Percentiles rank a stretch among this genome's conserved stretches.
phyloP scores from a whole-genome alignment of 2,329 filamentous ascomycete species.

The Chaetoscypha palmicola region DNA sequence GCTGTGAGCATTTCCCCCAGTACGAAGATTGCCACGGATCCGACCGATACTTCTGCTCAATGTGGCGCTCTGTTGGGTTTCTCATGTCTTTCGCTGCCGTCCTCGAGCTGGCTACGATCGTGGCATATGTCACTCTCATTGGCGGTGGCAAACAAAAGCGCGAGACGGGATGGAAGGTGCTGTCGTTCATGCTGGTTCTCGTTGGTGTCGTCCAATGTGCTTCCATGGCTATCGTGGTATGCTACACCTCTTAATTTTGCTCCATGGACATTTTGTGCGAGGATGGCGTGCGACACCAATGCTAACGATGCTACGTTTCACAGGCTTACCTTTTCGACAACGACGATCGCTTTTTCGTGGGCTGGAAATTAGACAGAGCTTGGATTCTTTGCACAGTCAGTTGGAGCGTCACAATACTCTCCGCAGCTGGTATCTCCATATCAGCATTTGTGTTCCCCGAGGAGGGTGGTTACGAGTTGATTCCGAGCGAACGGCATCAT shows the following conservation, averaged over 20 bases:
- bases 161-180: constrained; percentile 74
- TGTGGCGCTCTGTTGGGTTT: constrained; percentile 87
- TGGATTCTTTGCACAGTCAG: constrained; percentile 64
- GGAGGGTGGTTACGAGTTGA: constrained; percentile 83
- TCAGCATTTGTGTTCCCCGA: constrained; percentile 65
- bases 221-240: constrained; percentile 77
- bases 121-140: constrained; percentile 72
- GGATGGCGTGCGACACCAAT: too few species aligned
- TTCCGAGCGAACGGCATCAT: constrained; percentile 36
- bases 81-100: constrained; percentile 78
- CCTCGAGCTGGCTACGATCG: constrained; percentile 72
- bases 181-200: constrained; percentile 57
- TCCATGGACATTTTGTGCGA: too few species aligned
- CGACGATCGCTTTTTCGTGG: constrained; percentile 74
- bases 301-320: constrained; percentile 5
- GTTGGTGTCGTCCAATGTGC: constrained; percentile 64
- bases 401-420: constrained; percentile 44
- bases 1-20: constrained; percentile 60
- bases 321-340: constrained; percentile 79
- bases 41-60: constrained; percentile 73
- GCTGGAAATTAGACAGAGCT: constrained; percentile 73
- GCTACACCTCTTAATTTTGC: constrained; percentile 32
- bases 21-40: constrained; percentile 50
- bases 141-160: constrained; percentile 72
- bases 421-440: constrained; percentile 52